phyloP scores from a whole-genome alignment of 495 filamentous ascomycete species.

The Aspergillus campestris region DNA sequence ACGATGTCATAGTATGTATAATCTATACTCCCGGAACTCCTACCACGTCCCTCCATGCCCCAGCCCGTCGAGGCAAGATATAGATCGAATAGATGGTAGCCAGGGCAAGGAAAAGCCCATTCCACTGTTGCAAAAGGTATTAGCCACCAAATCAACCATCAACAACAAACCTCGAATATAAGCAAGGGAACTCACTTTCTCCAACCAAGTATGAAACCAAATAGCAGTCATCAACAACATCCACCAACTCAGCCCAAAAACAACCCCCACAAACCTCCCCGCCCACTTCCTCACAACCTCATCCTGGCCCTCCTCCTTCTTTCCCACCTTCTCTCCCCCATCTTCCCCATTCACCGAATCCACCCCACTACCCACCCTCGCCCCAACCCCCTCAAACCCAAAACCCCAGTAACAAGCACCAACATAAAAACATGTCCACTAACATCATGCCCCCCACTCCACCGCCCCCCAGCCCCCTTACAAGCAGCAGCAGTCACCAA shows the following conservation, averaged over 20 bases:
- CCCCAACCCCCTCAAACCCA: constrained; percentile 63
- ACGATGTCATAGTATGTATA: not conserved
- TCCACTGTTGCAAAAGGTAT: constrained; percentile 43
- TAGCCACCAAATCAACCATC: constrained; percentile 16
- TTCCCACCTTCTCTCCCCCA: constrained; percentile 49
- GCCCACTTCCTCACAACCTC: constrained; percentile 36
- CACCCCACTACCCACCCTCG: constrained; percentile 31
- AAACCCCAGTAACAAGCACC: constrained; percentile 67
- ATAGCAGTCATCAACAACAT: constrained; percentile 97
- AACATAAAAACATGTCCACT: constrained; percentile 93
- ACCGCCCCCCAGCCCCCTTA: constrained; percentile 68
- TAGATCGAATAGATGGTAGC: constrained; percentile 64
- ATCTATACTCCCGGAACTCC: constrained; percentile 67
- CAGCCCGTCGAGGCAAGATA: constrained; percentile 60
- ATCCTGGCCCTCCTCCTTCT: constrained; percentile 30
- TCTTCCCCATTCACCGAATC: constrained; percentile 1
- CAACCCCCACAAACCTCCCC: constrained; percentile 40
- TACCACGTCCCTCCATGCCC: constrained; percentile 53
- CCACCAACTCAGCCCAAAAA: constrained; percentile 63
- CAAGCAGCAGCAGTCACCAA: constrained; percentile 71
- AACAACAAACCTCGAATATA: not conserved
- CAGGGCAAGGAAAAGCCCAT: constrained; percentile 63
- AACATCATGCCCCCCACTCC: constrained; percentile 88
- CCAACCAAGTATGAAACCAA: constrained; percentile 97
- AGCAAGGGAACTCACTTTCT: constrained; percentile 70